A percentile compares a stretch with the other conserved stretches of the same genome.
These are phyloP conservation scores for Serendipita vermifera DNA, from an alignment of 768 basidiomycete genomes.

Conservation along the genomic window DNA sequence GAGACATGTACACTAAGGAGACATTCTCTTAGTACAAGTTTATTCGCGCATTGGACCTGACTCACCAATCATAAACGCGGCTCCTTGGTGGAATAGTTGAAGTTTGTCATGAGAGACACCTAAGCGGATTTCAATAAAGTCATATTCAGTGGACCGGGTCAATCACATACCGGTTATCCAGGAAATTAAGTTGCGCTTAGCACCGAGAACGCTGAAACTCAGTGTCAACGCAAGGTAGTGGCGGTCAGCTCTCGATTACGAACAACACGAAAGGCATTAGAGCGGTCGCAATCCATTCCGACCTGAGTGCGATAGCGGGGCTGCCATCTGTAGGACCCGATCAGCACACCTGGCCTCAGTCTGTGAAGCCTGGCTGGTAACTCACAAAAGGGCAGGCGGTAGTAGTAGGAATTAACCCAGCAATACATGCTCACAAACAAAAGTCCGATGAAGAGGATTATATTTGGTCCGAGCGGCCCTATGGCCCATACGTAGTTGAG, in stretches of 20 bases:
- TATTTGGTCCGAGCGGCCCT: background rate
- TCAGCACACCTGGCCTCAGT: background rate
- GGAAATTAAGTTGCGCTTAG: constrained; percentile 5
- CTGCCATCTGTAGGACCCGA: constrained; percentile 1
- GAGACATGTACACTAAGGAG: constrained; percentile 6
- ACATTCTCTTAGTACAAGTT: too few species aligned
- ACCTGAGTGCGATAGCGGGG: background rate
- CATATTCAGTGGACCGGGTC: background rate
- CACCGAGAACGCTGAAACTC: constrained; percentile 1
- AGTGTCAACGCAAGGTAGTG: background rate
- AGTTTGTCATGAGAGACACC: constrained; percentile 24
- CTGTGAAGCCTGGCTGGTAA: background rate
- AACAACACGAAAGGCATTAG: constrained; percentile 8
- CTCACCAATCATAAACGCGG: constrained; percentile 6
- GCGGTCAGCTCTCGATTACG: background rate
- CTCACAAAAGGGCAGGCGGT: constrained; percentile 8
- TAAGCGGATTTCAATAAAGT: too few species aligned
- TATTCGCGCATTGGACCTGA: background rate
- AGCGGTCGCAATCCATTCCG: constrained; percentile 10
- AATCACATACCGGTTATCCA: background rate
- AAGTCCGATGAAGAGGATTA: constrained; percentile 6
- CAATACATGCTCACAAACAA: constrained; percentile 1
- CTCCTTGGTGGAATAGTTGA: constrained; percentile 16
- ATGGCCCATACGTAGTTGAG: background rate
- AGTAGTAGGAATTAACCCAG: constrained; percentile 5